Percentiles rank a stretch among this genome's conserved stretches.
Evolutionary conservation across 192 early-diverging fungal genomes (phyloP).

Genomic region (Coemansia sp.): DNA sequence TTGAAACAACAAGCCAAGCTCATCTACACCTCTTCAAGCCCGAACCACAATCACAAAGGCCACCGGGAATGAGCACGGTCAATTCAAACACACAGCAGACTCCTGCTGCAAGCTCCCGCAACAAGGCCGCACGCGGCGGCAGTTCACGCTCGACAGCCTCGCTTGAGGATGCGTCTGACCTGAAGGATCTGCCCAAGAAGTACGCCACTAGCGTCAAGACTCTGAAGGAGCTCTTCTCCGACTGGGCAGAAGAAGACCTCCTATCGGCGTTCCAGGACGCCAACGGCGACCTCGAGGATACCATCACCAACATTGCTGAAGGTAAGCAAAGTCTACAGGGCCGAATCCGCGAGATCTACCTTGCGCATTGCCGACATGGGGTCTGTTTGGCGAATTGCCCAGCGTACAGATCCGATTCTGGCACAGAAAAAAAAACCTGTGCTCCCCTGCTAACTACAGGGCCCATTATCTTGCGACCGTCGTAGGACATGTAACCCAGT

Average conservation of each 20-base stretch:
- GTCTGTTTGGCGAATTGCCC: no score
- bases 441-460: no score
- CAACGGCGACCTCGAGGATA: slow-evolving; percentile 74
- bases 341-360: no score
- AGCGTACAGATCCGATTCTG: no score
- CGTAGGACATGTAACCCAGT: slow-evolving; percentile 71
- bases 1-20: background rate
- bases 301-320: slow-evolving; percentile 76
- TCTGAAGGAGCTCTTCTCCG: slow-evolving; percentile 66
- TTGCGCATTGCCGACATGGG: no score
- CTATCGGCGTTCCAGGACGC: slow-evolving; percentile 79
- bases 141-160: background rate
- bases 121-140: background rate
- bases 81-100: slow-evolving; percentile 45
- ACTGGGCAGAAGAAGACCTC: slow-evolving; percentile 88
- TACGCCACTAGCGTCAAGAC: slow-evolving; percentile 57
- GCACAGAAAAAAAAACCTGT: no score
- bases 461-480: no score
- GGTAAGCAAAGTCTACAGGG: slow-evolving; percentile 30
- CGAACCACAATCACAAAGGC: no score
- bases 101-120: slow-evolving; percentile 20
- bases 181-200: slow-evolving; percentile 56
- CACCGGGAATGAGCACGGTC: slow-evolving; percentile 45
- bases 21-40: background rate
- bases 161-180: slow-evolving; percentile 47